Conservation (phyloP, 163 green algal genomes). For the Volvox carteri region DNA sequence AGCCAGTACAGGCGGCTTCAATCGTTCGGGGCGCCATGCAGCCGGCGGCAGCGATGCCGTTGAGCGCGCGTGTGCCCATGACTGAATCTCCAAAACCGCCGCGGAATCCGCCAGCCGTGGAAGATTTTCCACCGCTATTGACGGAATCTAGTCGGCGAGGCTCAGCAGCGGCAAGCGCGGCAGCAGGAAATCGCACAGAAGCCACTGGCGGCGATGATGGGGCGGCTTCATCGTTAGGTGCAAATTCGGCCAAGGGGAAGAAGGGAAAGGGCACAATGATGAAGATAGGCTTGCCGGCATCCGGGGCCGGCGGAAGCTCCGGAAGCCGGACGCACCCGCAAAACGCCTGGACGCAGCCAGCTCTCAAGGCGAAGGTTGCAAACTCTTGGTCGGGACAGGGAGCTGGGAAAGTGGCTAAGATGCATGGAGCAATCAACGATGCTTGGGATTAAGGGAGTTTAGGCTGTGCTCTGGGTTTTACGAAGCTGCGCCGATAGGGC, state of each 20-base stretch:
- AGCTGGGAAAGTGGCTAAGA: slow-evolving; percentile 23
- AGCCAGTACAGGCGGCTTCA: not conserved
- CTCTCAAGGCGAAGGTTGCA: slow-evolving; percentile 20
- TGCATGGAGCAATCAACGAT: slow-evolving; percentile 51
- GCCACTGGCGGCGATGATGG: not conserved
- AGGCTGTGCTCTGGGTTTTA: no score
- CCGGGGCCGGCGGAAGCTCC: not conserved
- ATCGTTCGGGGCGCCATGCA: not conserved
- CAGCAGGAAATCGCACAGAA: not conserved
- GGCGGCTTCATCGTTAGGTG: not conserved
- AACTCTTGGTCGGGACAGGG: slow-evolving; percentile 30
- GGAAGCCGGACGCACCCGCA: not conserved
- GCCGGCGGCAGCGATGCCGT: not conserved
- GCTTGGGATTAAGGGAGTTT: slow-evolving; percentile 25
- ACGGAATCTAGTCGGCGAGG: not conserved
- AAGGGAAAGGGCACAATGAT: slow-evolving; percentile 48
- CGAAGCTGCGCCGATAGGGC: no score
- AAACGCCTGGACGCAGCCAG: slow-evolving; percentile 50
- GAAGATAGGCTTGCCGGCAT: slow-evolving; percentile 30
- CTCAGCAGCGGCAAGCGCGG: not conserved
- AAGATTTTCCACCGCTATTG: slow-evolving; percentile 36
- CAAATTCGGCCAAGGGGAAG: slow-evolving; percentile 33
- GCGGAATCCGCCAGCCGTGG: not conserved
- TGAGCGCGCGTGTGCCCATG: not conserved
- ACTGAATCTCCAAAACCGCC: not conserved